phyloP scores from a whole-genome alignment of 1,284 basidiomycete genomes.

The Pseudozyma hubeiensis region DNA sequence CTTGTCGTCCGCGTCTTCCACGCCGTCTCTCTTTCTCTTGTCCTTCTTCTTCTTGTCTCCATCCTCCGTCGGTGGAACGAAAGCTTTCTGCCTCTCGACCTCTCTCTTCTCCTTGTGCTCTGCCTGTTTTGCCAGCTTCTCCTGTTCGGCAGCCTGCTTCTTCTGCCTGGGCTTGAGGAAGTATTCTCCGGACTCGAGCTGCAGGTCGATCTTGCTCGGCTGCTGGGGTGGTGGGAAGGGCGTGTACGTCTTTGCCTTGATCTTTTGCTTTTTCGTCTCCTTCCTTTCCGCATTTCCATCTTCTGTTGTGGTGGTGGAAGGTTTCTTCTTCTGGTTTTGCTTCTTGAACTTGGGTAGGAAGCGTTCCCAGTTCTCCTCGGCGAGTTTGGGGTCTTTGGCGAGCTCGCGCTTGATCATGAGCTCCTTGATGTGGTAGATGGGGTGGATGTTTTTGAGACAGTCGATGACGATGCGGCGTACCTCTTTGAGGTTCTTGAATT shows the following conservation, averaged over 20 bases:
- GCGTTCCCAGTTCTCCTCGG: constrained; percentile 93
- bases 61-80: constrained; percentile 52
- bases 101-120: constrained; percentile 53
- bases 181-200: constrained; percentile 86
- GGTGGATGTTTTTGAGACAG: constrained; percentile 99
- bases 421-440: constrained; percentile 99
- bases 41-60: constrained; percentile 22
- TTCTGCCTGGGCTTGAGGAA: constrained; percentile 76
- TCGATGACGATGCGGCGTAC: constrained; percentile 94
- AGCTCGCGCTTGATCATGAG: constrained; percentile 98
- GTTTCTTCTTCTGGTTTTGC: constrained; percentile 82
- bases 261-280: constrained; percentile 64
- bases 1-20: background rate
- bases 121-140: constrained; percentile 51
- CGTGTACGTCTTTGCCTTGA: constrained; percentile 93
- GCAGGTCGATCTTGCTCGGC: constrained; percentile 93
- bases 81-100: constrained; percentile 52
- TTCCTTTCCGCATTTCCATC: constrained; percentile 68
- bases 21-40: constrained; percentile 7
- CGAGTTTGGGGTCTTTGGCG: constrained; percentile 96
- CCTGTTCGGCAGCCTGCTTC: constrained; percentile 72
- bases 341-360: constrained; percentile 98
- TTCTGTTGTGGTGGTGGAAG: constrained; percentile 42
- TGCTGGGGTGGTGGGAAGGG: constrained; percentile 96
- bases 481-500: constrained; percentile 93